Evolutionary conservation across 2,329 filamentous ascomycete genomes (phyloP).

Genomic region (Mycosphaerella arachidis): DNA sequence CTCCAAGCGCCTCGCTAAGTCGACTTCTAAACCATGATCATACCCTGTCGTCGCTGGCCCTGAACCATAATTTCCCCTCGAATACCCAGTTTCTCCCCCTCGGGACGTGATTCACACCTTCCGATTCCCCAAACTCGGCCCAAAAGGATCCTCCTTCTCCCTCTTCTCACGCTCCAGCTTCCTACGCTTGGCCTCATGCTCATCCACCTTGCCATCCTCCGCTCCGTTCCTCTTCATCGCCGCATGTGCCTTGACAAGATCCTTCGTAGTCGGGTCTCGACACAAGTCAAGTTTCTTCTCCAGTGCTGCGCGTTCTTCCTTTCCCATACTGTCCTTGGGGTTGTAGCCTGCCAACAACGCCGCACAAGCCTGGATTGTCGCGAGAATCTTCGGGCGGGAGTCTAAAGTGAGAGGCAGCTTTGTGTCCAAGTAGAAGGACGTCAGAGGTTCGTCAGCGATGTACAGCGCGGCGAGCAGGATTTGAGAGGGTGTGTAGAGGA

Average conservation of each 20-base stretch:
- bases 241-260: slow-evolving; percentile 65
- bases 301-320: slow-evolving; percentile 37
- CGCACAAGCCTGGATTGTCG: slow-evolving; percentile 38
- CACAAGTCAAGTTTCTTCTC: slow-evolving; percentile 69
- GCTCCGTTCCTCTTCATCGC: slow-evolving; percentile 49
- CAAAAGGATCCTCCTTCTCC: slow-evolving; percentile 40
- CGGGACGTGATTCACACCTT: not conserved
- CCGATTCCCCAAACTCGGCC: slow-evolving; percentile 29
- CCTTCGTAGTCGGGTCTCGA: slow-evolving; percentile 67
- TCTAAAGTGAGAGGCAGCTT: slow-evolving; percentile 36
- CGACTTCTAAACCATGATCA: no score
- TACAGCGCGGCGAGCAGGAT: slow-evolving; percentile 82
- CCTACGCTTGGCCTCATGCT: slow-evolving; percentile 43
- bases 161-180: slow-evolving; percentile 42
- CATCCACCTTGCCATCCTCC: slow-evolving; percentile 36
- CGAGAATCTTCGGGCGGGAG: slow-evolving; percentile 34
- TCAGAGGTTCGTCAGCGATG: slow-evolving; percentile 65
- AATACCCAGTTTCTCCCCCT: no score
- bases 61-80: no score
- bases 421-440: slow-evolving; percentile 42
- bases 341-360: slow-evolving; percentile 33
- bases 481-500: slow-evolving; percentile 89
- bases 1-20: no score
- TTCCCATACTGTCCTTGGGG: slow-evolving; percentile 25
- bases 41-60: no score